These are phyloP conservation scores for Symbiodinium natans DNA, from an alignment of 73 alveolate genomes.

Conservation along the genomic window DNA sequence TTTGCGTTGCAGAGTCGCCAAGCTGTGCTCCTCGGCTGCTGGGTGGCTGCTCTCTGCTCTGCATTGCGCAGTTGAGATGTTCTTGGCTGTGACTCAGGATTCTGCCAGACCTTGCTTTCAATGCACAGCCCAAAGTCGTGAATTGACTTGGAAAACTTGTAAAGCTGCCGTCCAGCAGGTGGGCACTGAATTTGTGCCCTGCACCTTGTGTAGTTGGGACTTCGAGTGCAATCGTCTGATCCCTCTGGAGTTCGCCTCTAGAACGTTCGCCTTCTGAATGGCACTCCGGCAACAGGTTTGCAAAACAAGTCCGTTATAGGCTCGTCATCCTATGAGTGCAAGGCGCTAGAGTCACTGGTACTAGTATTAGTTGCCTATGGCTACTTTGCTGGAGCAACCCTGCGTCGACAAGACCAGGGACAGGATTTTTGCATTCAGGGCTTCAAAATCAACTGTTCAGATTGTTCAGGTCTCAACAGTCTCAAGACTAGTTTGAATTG, in stretches of 20 bases:
- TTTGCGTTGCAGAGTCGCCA: slow-evolving; percentile 13
- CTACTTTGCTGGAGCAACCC: background rate
- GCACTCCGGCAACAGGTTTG: background rate
- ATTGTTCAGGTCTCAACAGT: background rate
- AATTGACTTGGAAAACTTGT: background rate
- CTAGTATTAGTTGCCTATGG: no score
- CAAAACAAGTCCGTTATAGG: no score
- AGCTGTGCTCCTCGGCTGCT: background rate
- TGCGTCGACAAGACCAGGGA: slow-evolving; percentile 6
- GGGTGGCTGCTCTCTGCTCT: background rate
- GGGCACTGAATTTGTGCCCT: background rate
- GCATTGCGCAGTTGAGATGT: no score
- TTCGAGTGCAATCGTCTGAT: background rate
- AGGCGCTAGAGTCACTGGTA: no score
- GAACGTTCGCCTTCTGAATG: background rate
- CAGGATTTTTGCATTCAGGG: background rate
- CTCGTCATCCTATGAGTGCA: no score
- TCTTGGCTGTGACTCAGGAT: background rate
- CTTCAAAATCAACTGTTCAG: background rate
- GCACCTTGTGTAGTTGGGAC: slow-evolving; percentile 17
- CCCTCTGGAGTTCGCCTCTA: background rate
- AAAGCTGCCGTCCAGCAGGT: background rate
- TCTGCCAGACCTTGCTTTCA: slow-evolving; percentile 3
- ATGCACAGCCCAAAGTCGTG: slow-evolving; percentile 20
- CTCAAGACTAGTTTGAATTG: background rate